phyloP scores from a whole-genome alignment of 1,139 yeast genomes.

The Saccharomyces hybrid region DNA sequence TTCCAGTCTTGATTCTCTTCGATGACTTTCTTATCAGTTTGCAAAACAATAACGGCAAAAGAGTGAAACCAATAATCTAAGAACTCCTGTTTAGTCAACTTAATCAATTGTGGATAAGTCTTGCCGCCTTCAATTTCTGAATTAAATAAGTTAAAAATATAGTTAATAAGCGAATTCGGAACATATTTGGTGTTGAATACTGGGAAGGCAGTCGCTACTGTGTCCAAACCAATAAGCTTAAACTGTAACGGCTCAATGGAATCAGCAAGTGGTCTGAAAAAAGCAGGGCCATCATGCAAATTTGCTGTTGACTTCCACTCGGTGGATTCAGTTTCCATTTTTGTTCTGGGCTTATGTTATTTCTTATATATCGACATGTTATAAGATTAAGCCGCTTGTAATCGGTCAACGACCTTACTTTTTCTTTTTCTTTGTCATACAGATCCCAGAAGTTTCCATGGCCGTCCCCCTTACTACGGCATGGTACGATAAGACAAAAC shows the following conservation, averaged over 20 bases:
- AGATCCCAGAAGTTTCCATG: not conserved
- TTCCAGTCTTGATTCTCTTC: slow-evolving; percentile 36
- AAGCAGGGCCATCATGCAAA: slow-evolving; percentile 25
- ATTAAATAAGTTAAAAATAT: slow-evolving; percentile 70
- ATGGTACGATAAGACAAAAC: not conserved
- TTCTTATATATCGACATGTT: not conserved
- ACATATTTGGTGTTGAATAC: slow-evolving; percentile 49
- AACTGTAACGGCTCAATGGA: slow-evolving; percentile 45
- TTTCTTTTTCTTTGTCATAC: not conserved
- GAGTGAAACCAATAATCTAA: slow-evolving; percentile 78
- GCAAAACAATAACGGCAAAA: slow-evolving; percentile 51
- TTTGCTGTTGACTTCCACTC: slow-evolving; percentile 10
- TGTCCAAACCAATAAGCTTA: slow-evolving; percentile 62
- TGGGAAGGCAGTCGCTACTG: slow-evolving; percentile 80
- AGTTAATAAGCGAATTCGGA: slow-evolving; percentile 65
- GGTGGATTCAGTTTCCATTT: not conserved
- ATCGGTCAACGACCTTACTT: not conserved
- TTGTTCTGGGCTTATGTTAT: not conserved
- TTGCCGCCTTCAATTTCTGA: slow-evolving; percentile 78
- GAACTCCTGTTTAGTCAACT: slow-evolving; percentile 58
- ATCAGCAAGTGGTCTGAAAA: slow-evolving; percentile 24
- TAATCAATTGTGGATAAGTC: slow-evolving; percentile 68
- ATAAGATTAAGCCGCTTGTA: not conserved
- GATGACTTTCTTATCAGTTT: slow-evolving; percentile 26
- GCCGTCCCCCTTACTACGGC: not conserved